Conservation (phyloP, 768 basidiomycete species). For the Lentinula sp. region DNA sequence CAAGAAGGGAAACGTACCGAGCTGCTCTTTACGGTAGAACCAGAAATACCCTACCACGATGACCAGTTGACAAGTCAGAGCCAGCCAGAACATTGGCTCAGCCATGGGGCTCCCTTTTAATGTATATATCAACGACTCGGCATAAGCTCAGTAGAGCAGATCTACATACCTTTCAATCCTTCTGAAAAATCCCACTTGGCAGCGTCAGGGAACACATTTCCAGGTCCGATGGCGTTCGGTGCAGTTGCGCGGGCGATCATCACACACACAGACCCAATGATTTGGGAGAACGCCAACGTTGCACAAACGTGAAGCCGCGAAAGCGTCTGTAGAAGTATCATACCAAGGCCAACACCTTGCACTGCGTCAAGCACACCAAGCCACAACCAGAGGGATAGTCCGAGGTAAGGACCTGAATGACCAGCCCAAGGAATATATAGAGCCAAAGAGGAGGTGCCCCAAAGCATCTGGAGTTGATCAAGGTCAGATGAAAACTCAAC, state of each 20-base stretch:
- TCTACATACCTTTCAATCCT: constrained; percentile 25
- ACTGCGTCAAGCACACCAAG: constrained; percentile 90
- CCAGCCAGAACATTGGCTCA: constrained; percentile 86
- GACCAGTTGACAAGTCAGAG: constrained; percentile 69
- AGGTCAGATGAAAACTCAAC: neutral
- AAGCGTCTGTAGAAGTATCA: constrained; percentile 87
- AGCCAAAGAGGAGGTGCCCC: constrained; percentile 92
- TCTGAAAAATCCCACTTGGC: constrained; percentile 84
- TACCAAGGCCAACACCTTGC: constrained; percentile 90
- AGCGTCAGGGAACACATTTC: constrained; percentile 86
- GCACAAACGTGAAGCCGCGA: constrained; percentile 93
- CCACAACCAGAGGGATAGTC: constrained; percentile 91
- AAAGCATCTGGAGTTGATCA: constrained; percentile 78
- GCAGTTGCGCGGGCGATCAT: constrained; percentile 91
- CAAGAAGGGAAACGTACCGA: constrained; percentile 42
- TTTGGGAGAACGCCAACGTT: constrained; percentile 84
- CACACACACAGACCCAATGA: constrained; percentile 86
- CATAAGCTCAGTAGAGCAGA: constrained; percentile 37
- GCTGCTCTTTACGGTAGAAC: constrained; percentile 96
- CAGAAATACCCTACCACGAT: constrained; percentile 92
- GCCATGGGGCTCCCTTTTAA: constrained; percentile 69
- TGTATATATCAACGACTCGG: neutral
- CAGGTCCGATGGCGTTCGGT: constrained; percentile 87
- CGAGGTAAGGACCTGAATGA: constrained; percentile 77
- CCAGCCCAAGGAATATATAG: constrained; percentile 95